Base-by-base conservation (phyloP, 176 grass and related monocot genomes). In the Chloris gayana region DNA sequence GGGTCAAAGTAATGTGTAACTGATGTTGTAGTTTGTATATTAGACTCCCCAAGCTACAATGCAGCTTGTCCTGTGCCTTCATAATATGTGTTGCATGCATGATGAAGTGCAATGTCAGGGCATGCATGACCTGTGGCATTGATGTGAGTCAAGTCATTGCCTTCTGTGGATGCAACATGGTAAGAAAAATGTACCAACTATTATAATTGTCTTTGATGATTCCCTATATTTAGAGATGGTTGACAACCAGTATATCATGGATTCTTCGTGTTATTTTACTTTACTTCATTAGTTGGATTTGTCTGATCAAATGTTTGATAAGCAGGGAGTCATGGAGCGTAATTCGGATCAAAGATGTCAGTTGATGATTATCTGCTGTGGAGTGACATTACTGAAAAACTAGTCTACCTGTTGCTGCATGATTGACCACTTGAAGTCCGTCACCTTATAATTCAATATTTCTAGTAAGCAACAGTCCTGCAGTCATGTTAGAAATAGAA, bases 51-150 rank as follows among this genome's bases (percentile, higher is more conserved):
- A 85, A 70, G 85, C 82, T 32, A 25, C 33, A 0, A 74, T 91
- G 82, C 72, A 85, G 72, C 85, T 91, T 6, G 75, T 91, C 22
- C 89, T 82, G 0, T 91, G 89, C 82, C 69, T 82, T 74, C 89
- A 91, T 64, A 88, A 85, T 85, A 25, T 91, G 89, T 71, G 85
- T 81, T 75, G 79, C 76, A 27, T 91, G 89, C 78, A 82, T 85
- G 85, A 85, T 82, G 82, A 88, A 67, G 62, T 84, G 60, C 78
- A 75, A 84, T 81, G 64, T 85, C 27, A 88, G 68, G 64, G 69
- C 85, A 75, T 91, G 89, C 46, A 82, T 88, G 85, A 82, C 59
- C 51, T 91, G 89, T 64, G 78, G 82, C 57, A 68, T 63, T 49
- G 35, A 69, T 75, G 89, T 91, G 82, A 78, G 72, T 91, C 35